Base-by-base conservation (phyloP, 495 filamentous ascomycete genomes). In the Podospora fimiseda region DNA sequence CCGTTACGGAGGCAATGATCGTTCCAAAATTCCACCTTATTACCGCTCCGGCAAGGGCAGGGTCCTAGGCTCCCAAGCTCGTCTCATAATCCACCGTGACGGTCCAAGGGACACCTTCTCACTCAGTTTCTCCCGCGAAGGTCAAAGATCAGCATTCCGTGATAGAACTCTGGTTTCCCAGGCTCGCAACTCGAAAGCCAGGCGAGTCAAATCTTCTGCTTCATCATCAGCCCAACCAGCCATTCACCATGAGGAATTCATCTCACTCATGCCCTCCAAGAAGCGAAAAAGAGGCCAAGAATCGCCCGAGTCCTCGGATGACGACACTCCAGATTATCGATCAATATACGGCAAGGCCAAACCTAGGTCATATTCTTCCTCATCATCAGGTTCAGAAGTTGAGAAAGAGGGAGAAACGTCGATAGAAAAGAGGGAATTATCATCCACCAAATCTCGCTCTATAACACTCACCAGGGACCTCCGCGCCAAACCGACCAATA, bases 341-440 rank as follows among this genome's bases (percentile, higher is more conserved):
- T 89, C 86, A 21, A 84, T 91, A 15, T 72, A 85, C 50, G 80
- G 80, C 18, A 84, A 84, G 62, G 75, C 77, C 18, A 87, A 74
- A 14, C 20, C 46, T 9, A 4, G 1, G 2, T 56, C 53, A 30
- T 0, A 5, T n/a, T 47, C 54, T 24, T 16, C 22, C 5, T 51
- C 53, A 39, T 36, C 52, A 18, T 63, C 59, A n/a, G 68, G 70
- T 24, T 71, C 71, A 20, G 60, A 60, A 11, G 20, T 14, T 9
- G 21, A 18, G 9, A 21, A 46, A 2, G 21, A 24, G 20, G 20
- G 4, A 11, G 23, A n/a, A 14, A 14, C 44, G 6, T 14, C 43
- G 20, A 14, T 22, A 22, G 43, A 23, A 5, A 33, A 33, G 74
- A 72, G 41, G 64, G 61, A 13, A 70, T 71, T 22, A 63, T 48